These are phyloP conservation scores for Colletotrichum camelliae DNA, from an alignment of 2,329 filamentous ascomycete genomes.

Conservation along the genomic window DNA sequence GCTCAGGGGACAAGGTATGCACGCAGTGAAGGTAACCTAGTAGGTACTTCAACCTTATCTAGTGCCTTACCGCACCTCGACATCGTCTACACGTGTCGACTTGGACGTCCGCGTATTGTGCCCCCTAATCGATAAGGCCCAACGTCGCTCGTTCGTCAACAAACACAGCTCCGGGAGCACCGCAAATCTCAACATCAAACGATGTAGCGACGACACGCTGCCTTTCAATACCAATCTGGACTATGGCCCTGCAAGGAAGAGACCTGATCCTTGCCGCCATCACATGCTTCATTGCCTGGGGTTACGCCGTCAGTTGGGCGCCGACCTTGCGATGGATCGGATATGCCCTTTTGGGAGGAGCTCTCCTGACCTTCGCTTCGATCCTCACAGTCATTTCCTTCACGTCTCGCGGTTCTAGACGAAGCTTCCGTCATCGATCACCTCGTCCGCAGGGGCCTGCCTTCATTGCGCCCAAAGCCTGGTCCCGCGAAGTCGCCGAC, in stretches of 20 bases:
- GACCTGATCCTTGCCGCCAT: slow-evolving; percentile 72
- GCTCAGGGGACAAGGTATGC: background rate
- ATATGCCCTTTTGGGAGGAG: slow-evolving; percentile 80
- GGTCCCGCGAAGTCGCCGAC: slow-evolving; percentile 73
- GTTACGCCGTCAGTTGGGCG: slow-evolving; percentile 81
- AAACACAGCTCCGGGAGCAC: background rate
- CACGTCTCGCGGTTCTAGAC: slow-evolving; percentile 59
- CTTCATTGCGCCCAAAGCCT: slow-evolving; percentile 68
- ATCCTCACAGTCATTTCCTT: slow-evolving; percentile 65
- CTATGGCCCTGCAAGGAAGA: slow-evolving; percentile 76
- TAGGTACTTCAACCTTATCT: background rate
- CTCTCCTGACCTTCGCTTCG: slow-evolving; percentile 58
- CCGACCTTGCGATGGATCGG: slow-evolving; percentile 84
- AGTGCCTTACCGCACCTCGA: background rate
- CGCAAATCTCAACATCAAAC: background rate
- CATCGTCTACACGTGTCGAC: background rate
- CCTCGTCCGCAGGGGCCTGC: slow-evolving; percentile 51
- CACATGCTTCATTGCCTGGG: slow-evolving; percentile 85
- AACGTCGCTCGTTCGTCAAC: background rate
- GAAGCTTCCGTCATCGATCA: slow-evolving; percentile 43
- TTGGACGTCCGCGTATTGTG: background rate
- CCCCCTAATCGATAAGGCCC: background rate
- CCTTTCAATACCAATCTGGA: slow-evolving; percentile 25
- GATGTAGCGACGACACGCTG: slow-evolving; percentile 15
- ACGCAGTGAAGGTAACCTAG: background rate